A percentile compares a stretch with the other conserved stretches of the same genome.
Conservation (phyloP, 1,284 basidiomycete genomes). For the Melampsora americana region DNA sequence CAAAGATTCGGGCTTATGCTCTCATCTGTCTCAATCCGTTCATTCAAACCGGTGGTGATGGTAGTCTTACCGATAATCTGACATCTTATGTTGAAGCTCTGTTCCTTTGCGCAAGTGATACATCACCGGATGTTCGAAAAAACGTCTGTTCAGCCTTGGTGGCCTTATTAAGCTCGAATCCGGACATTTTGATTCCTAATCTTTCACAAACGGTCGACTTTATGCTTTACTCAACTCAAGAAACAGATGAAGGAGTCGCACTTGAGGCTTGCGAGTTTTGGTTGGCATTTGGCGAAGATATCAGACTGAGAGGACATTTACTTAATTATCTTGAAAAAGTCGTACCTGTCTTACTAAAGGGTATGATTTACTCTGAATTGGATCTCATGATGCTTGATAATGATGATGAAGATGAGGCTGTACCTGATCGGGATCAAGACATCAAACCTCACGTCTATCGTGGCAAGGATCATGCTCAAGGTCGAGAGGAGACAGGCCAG, state of each 20-base stretch:
- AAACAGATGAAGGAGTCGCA: conserved; percentile 89
- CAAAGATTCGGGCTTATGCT: conserved; percentile 88
- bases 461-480: conserved; percentile 64
- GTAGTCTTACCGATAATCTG: conserved; percentile 81
- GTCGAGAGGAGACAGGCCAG: conserved; percentile 12
- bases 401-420: conserved; percentile 66
- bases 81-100: conserved; percentile 87
- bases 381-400: conserved; percentile 94
- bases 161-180: conserved; percentile 81
- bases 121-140: conserved; percentile 84
- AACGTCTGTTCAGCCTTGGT: conserved; percentile 96
- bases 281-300: conserved; percentile 97
- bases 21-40: conserved; percentile 93
- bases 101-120: conserved; percentile 91
- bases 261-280: conserved; percentile 99
- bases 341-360: conserved; percentile 87
- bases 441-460: conserved; percentile 90
- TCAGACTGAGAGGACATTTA: conserved; percentile 75
- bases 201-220: conserved; percentile 94
- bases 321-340: conserved; percentile 81
- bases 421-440: conserved; percentile 81
- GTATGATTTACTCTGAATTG: conserved; percentile 95
- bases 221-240: conserved; percentile 97
- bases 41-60: conserved; percentile 71
- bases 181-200: conserved; percentile 95